Conservation (phyloP, 768 basidiomycete species). For the Flagelloscypha sp. region DNA sequence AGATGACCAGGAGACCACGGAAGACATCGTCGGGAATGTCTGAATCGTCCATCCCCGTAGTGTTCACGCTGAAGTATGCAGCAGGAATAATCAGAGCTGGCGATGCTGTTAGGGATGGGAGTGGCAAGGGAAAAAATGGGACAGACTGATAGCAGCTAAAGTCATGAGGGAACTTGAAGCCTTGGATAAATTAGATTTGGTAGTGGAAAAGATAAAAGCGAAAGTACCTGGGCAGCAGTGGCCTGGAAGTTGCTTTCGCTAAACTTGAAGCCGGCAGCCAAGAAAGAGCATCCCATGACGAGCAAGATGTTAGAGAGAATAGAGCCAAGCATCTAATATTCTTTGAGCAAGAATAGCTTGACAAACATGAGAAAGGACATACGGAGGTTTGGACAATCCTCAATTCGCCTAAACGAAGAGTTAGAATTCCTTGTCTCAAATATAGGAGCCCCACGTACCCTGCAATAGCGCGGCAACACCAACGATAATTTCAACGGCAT, state of each 20-base stretch:
- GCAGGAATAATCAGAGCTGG: constrained; percentile 85
- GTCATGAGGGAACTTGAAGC: constrained; percentile 50
- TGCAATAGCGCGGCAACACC: constrained; percentile 78
- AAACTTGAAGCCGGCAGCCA: constrained; percentile 67
- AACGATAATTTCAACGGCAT: constrained; percentile 85
- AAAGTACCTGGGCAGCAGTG: constrained; percentile 63
- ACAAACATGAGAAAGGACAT: constrained; percentile 13
- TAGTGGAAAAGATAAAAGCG: constrained; percentile 21
- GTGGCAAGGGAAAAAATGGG: not conserved
- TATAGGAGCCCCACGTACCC: constrained; percentile 30
- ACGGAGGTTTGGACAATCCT: constrained; percentile 91
- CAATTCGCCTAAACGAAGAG: constrained; percentile 49
- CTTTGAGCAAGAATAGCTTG: not conserved
- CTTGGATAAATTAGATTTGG: constrained; percentile 31
- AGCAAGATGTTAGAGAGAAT: constrained; percentile 86
- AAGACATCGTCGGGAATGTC: constrained; percentile 8
- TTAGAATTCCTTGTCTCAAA: constrained; percentile 4
- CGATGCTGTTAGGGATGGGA: constrained; percentile 10
- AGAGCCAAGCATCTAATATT: constrained; percentile 72
- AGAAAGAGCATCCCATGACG: constrained; percentile 85
- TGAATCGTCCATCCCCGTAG: not conserved
- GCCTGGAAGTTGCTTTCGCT: constrained; percentile 67
- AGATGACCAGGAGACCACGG: constrained; percentile 61
- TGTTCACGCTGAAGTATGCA: constrained; percentile 56
- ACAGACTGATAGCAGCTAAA: constrained; percentile 74